A percentile compares a stretch with the other conserved stretches of the same genome.
Conservation (phyloP, 75 land plant species). For the Pseudotsuga menziesii region DNA sequence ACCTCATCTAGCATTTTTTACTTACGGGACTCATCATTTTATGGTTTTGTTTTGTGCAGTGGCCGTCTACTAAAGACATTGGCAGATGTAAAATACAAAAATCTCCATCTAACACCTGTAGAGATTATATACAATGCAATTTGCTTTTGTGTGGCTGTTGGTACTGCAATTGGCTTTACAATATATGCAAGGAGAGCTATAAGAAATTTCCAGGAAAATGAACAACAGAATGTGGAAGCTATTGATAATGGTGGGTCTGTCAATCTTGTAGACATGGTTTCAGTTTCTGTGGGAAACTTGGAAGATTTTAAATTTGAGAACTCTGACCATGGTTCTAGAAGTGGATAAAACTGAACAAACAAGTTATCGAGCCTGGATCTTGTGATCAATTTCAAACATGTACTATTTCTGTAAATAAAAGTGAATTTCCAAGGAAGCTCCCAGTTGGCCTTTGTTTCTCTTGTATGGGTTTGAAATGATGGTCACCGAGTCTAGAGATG, state of each 20-base stretch:
- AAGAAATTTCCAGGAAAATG: slow-evolving; percentile 40
- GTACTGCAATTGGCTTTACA: slow-evolving; percentile 57
- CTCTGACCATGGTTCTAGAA: neutral
- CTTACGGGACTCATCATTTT: no score
- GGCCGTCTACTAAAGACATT: slow-evolving; percentile 79
- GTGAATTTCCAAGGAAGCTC: neutral
- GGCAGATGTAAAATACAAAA: slow-evolving; percentile 67
- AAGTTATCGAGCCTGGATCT: neutral
- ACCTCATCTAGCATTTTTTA: no score
- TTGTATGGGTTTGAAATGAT: neutral
- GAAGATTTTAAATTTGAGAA: neutral
- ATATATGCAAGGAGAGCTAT: slow-evolving; percentile 75
- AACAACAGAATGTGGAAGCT: slow-evolving; percentile 9
- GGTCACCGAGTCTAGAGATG: neutral
- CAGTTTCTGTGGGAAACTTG: neutral
- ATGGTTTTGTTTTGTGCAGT: slow-evolving; percentile 41
- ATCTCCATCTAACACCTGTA: slow-evolving; percentile 57
- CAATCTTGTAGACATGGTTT: slow-evolving; percentile 1
- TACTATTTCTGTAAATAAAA: neutral
- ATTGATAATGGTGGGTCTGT: slow-evolving; percentile 7
- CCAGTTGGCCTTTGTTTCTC: neutral
- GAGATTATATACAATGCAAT: slow-evolving; percentile 74
- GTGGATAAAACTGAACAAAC: neutral
- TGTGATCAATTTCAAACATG: neutral
- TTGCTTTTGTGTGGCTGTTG: slow-evolving; percentile 59